Evolutionary conservation across 495 filamentous ascomycete genomes (phyloP), one percentile per base, ranked within the genome.

Genomic region (Opeltia flavorubescens): DNA sequence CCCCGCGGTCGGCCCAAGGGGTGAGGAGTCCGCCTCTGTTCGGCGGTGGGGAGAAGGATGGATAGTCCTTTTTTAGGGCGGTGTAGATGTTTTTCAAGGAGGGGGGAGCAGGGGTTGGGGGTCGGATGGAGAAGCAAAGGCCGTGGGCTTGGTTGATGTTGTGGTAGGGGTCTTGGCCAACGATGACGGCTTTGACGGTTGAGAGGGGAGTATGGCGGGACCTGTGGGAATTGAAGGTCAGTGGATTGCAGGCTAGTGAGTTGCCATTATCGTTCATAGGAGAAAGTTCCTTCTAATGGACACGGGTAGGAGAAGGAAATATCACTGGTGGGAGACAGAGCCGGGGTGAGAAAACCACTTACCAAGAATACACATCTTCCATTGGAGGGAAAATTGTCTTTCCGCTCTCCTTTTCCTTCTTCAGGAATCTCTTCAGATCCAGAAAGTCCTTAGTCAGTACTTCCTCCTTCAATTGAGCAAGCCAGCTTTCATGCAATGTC

Each of bases 81-180:
- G 64, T 89, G 71, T 89, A 98, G 62, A 98, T 95, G 67, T 96
- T 98, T 46, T 74, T 71, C 11, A 98, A 75, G 2, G 84, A 89
- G 0, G 86, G 87, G 0, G 91, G 91, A 1, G 88, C 89, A 4
- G 74, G 75, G 0, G 86, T 94, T 0, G 91, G 91, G 0, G 91
- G 78, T 0, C 83, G 86, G 44, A 95, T 87, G 15, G 86, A 94
- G 75, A 98, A 98, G 61, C 79, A 84, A 38, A 98, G 77, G 21
- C 91, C 91, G 64, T 95, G 89, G 28, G 91, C 91, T 73, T 98
- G 91, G 66, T 94, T 93, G 64, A 72, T 54, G 61, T 93, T 91
- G 68, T 96, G 91, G 63, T 98, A 98, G 4, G 91, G 91, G 62
- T 98, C 91, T 66, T 98, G 91, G 50, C 93, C 91, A 35, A 95